Percentiles rank a stretch among this genome's conserved stretches.
phyloP scores from a whole-genome alignment of 2,329 filamentous ascomycete species.

The Colletotrichum horii region DNA sequence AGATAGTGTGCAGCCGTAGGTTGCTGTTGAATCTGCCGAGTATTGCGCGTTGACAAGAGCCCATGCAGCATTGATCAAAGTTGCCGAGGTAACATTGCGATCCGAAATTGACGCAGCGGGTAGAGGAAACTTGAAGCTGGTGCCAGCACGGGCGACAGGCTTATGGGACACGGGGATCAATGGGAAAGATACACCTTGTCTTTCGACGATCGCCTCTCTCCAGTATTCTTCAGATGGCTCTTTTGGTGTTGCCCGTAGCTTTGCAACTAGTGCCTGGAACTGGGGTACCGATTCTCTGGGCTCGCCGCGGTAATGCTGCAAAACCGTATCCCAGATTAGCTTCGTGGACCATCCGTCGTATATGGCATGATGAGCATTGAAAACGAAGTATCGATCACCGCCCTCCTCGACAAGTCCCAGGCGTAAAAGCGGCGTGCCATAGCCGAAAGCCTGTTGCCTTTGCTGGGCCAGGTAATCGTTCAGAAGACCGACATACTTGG shows the following conservation, averaged over 20 bases:
- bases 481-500: neutral
- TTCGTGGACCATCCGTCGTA: constrained; percentile 22
- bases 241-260: neutral
- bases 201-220: neutral
- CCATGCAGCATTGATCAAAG: constrained; percentile 29
- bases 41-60: constrained; percentile 40
- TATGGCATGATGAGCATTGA: constrained; percentile 24
- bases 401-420: neutral
- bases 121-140: neutral
- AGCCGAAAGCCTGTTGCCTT: neutral
- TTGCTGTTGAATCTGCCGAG: constrained; percentile 29
- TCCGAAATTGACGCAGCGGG: neutral
- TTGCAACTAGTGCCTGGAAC: neutral
- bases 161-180: neutral
- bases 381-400: constrained; percentile 9
- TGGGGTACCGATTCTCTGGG: neutral
- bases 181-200: neutral
- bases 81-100: constrained; percentile 14
- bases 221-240: neutral
- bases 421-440: constrained; percentile 3
- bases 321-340: neutral
- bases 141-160: neutral
- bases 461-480: neutral
- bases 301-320: neutral
- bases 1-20: constrained; percentile 31